Evolutionary conservation across 257 asterid species (phyloP).

Genomic region (Nicotiana noctiflora): DNA sequence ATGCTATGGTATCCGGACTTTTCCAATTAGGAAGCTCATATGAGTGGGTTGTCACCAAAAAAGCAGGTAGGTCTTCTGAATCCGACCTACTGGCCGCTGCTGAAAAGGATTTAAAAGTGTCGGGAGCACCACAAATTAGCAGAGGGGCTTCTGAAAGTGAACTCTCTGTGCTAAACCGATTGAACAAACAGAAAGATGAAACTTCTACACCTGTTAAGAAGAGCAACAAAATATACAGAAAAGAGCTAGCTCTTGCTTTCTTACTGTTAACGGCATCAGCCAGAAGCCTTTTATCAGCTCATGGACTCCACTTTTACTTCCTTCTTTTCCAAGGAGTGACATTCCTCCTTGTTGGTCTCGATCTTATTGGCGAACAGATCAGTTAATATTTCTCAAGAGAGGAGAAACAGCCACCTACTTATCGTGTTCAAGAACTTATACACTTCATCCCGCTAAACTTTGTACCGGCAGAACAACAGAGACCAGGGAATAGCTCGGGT

Average conservation of each 20-base stretch:
- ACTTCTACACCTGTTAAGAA: constrained; percentile 26
- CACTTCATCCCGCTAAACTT: not conserved
- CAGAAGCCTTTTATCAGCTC: constrained; percentile 66
- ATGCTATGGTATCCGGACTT: constrained; percentile 59
- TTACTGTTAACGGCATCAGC: constrained; percentile 54
- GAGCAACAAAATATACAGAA: constrained; percentile 57
- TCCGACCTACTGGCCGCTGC: constrained; percentile 42
- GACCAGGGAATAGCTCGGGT: not conserved
- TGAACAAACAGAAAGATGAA: constrained; percentile 24
- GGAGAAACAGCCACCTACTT: not conserved
- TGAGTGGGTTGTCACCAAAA: constrained; percentile 66
- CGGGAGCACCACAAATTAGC: constrained; percentile 20
- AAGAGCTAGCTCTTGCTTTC: constrained; percentile 66
- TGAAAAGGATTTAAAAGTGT: constrained; percentile 25
- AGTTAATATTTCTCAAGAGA: constrained; percentile 15
- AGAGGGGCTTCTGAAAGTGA: constrained; percentile 38
- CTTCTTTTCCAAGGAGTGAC: constrained; percentile 76
- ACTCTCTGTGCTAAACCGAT: constrained; percentile 22
- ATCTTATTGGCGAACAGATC: constrained; percentile 64
- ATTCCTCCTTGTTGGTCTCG: constrained; percentile 61
- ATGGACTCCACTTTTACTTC: constrained; percentile 69
- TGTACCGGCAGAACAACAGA: not conserved
- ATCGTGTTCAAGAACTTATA: not conserved
- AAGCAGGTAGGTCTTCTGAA: constrained; percentile 58
- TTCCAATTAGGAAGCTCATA: constrained; percentile 66